Base-by-base conservation (phyloP, 108 stramenopile species). In the Skeletonema grethae region DNA sequence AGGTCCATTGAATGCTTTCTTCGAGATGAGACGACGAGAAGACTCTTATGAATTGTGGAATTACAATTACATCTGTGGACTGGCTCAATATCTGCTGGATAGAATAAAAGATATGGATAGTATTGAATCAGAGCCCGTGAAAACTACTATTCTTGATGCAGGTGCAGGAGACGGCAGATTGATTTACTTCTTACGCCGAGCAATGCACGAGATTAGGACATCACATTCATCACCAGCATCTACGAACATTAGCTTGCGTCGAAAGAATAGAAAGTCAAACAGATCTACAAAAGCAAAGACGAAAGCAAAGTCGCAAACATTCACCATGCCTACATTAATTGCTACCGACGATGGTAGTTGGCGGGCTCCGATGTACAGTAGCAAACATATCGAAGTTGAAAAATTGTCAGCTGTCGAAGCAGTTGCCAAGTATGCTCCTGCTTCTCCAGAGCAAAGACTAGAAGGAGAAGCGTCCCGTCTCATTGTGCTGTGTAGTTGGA, bases 131-230 rank as follows among this genome's bases (percentile, higher is more conserved):
- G 36, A 4, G 43, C 69, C 58, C 1, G 58, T 22, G 56, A 60
- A 73, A 39, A 90, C 88, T 0, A 61, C 85, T 1, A 65, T 95
- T 59, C 61, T 95, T 25, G 94, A 95, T 69, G 84, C 93, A 1
- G 94, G 94, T 55, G 91, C 94, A 0, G 94, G 94, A 41, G 91
- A 95, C 78, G 94, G 94, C 1, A 50, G 89, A 13, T 67, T 95
- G 46, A 48, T 85, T 18, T 84, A 88, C 48, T 88, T 79, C 65
- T 64, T 95, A 22, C 76, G 79, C 4, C 79, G 87, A 31, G 82
- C 68, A 61, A 87, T 69, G 63, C 67, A 67, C 53, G 61, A 82
- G 61, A 53, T 53, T 7, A 8, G 15, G 22, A 5, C n/a, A 24
- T 20, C 50, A 24, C 24, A 53, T 9, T 24, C 50, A 22, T 53